Percentiles rank a stretch among this genome's conserved stretches.
Evolutionary conservation across 1,139 yeast species (phyloP).

Genomic region (Ogataea hybrid): DNA sequence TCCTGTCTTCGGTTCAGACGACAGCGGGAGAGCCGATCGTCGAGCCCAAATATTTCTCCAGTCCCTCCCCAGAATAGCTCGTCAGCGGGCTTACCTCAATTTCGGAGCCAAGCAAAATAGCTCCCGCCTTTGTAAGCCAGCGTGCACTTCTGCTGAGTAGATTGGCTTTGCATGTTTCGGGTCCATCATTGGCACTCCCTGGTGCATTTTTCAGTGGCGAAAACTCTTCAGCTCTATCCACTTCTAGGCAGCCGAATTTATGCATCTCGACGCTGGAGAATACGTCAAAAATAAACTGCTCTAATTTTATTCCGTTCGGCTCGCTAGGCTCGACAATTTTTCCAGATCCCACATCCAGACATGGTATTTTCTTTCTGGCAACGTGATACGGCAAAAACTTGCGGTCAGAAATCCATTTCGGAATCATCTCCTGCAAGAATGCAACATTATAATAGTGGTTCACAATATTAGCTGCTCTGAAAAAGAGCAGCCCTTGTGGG

Average conservation of each 20-base stretch:
- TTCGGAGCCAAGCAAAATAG: conserved; percentile 17
- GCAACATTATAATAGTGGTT: conserved; percentile 91
- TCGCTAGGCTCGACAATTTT: conserved; percentile 55
- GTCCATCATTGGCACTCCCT: conserved; percentile 78
- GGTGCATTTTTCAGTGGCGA: conserved; percentile 93
- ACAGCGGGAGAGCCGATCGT: conserved; percentile 42
- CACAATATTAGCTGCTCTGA: conserved; percentile 96
- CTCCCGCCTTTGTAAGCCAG: conserved; percentile 59
- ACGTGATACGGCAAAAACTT: conserved; percentile 83
- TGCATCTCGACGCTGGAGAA: conserved; percentile 72
- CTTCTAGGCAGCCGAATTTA: conserved; percentile 93
- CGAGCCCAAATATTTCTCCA: conserved; percentile 57
- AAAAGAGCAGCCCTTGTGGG: conserved; percentile 54
- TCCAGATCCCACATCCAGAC: conserved; percentile 47
- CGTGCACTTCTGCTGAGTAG: conserved; percentile 67
- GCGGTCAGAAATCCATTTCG: conserved; percentile 68
- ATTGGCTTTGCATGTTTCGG: conserved; percentile 73
- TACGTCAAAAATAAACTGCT: conserved; percentile 96
- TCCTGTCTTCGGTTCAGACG: conserved; percentile 7
- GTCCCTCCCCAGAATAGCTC: conserved; percentile 84
- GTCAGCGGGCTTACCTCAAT: conserved; percentile 81
- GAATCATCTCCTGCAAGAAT: conserved; percentile 57
- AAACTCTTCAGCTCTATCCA: conserved; percentile 79
- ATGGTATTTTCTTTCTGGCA: conserved; percentile 79
- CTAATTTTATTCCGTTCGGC: conserved; percentile 91